phyloP scores from a whole-genome alignment of 305 asterid species.

The Fraxinus sp. region DNA sequence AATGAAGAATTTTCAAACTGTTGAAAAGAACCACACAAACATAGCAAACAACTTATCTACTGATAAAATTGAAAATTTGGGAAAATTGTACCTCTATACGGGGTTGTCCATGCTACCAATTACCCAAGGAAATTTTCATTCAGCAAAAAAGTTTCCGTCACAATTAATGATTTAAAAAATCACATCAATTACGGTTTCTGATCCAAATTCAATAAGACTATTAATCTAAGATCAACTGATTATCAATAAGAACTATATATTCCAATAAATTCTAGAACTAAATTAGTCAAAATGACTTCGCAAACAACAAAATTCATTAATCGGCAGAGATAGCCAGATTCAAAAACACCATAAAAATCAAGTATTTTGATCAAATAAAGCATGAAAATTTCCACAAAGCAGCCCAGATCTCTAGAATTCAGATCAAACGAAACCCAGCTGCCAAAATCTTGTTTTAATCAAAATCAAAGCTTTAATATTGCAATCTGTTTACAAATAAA shows the following conservation, averaged over 20 bases:
- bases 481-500: constrained; percentile 5
- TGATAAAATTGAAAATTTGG: neutral
- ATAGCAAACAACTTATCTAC: neutral
- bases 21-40: neutral
- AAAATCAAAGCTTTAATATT: constrained; percentile 10
- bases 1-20: neutral
- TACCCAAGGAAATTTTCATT: neutral
- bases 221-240: constrained; percentile 19
- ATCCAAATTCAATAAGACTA: constrained; percentile 11
- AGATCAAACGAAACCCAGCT: constrained; percentile 36
- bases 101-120: neutral
- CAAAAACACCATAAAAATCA: constrained; percentile 24
- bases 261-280: neutral
- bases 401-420: constrained; percentile 40
- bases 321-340: constrained; percentile 17
- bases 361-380: constrained; percentile 30
- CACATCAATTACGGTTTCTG: constrained; percentile 12
- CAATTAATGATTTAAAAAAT: neutral
- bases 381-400: constrained; percentile 10
- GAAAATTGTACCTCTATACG: neutral
- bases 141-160: neutral
- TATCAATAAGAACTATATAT: neutral
- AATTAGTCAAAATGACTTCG: constrained; percentile 17
- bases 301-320: constrained; percentile 20
- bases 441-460: constrained; percentile 16